Percentiles rank a stretch among this genome's conserved stretches.
phyloP scores from a whole-genome alignment of 1,284 basidiomycete genomes.

The Violaceomyces palustris region DNA sequence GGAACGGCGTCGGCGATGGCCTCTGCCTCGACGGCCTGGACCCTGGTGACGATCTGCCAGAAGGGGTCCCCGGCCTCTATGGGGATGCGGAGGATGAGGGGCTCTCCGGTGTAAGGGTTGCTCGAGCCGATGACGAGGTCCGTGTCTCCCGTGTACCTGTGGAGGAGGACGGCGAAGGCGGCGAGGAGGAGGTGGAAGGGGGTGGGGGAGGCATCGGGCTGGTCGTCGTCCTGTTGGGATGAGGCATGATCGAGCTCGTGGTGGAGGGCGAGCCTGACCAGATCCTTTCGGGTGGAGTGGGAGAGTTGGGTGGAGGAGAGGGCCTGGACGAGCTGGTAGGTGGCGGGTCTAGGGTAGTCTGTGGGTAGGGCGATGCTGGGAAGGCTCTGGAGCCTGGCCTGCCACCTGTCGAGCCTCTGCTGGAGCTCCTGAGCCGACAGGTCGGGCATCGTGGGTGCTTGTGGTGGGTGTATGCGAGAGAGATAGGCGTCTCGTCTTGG shows the following conservation, averaged over 20 bases:
- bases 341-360: constrained; percentile 81
- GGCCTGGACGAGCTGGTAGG: constrained; percentile 45
- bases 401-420: constrained; percentile 42
- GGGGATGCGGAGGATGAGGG: constrained; percentile 77
- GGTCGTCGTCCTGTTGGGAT: constrained; percentile 14
- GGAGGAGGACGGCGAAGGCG: constrained; percentile 82
- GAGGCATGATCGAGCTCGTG: constrained; percentile 61
- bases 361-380: constrained; percentile 91
- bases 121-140: constrained; percentile 91
- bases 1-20: constrained; percentile 79
- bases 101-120: constrained; percentile 64
- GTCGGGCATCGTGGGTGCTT: too few relatives aligned
- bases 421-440: constrained; percentile 7
- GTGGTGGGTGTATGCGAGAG: too few relatives aligned
- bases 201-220: constrained; percentile 59
- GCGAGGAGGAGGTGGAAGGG: constrained; percentile 87
- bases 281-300: constrained; percentile 27
- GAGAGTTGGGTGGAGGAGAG: constrained; percentile 40
- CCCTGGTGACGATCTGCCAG: constrained; percentile 80
- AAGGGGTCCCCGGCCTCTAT: constrained; percentile 84
- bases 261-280: constrained; percentile 61
- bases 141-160: constrained; percentile 92
- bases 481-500: too few relatives aligned
- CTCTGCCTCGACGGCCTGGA: constrained; percentile 77
- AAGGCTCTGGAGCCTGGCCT: constrained; percentile 58